A percentile compares a stretch with the other conserved stretches of the same genome.
phyloP scores from a whole-genome alignment of 2,329 filamentous ascomycete genomes.

The Fusarium citri region DNA sequence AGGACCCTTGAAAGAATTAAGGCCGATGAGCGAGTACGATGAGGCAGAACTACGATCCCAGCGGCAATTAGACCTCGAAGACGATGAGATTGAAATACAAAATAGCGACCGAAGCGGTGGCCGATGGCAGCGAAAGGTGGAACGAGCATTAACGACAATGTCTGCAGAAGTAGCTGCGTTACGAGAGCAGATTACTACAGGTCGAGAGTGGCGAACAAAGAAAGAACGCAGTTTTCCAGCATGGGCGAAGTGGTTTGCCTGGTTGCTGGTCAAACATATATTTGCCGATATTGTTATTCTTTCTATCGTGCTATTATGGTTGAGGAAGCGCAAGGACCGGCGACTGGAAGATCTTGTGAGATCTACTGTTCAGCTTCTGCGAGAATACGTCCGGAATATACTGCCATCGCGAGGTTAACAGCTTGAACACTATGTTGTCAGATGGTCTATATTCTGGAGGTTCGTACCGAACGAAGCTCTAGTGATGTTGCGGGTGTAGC shows the following conservation, averaged over 20 bases:
- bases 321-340: constrained; percentile 77
- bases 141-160: constrained; percentile 86
- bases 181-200: constrained; percentile 86
- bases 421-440: background rate
- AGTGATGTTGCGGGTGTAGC: background rate
- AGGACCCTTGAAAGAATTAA: constrained; percentile 76
- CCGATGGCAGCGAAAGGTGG: constrained; percentile 84
- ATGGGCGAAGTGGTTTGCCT: constrained; percentile 78
- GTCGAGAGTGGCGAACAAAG: constrained; percentile 76
- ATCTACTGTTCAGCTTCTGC: constrained; percentile 66
- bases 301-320: constrained; percentile 74
- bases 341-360: constrained; percentile 80
- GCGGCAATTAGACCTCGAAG: constrained; percentile 59
- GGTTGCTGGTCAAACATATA: constrained; percentile 78
- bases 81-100: constrained; percentile 56
- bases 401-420: constrained; percentile 66
- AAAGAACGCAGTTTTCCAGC: constrained; percentile 72
- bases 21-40: constrained; percentile 87
- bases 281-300: constrained; percentile 77
- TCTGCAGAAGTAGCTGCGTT: constrained; percentile 93
- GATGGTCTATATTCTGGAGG: too few species aligned
- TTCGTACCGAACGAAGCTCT: too few species aligned
- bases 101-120: constrained; percentile 51
- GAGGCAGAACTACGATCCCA: constrained; percentile 70
- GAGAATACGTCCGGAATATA: constrained; percentile 70